Evolutionary conservation across 1,284 basidiomycete species (phyloP), one percentile per base, ranked within the genome.

Genomic region (Ceratobasidium theobromae): DNA sequence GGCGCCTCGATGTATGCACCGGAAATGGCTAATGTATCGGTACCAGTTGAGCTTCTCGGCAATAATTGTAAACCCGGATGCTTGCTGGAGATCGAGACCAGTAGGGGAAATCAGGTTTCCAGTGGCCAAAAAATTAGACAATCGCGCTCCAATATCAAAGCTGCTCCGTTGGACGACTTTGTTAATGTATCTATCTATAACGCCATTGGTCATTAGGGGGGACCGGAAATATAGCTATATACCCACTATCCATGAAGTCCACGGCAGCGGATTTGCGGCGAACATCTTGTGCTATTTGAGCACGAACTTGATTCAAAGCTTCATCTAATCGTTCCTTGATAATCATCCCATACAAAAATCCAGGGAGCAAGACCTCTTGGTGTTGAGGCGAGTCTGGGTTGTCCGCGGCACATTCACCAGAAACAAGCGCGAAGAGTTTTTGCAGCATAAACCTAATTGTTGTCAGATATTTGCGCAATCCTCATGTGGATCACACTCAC

Each of bases 31-130:
- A 75, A 99, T 94, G 78, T 98, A 99, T 52, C 97, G 93, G 74
- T 92, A 91, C 86, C 96, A 99, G 77, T 99, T 99, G 70, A 99
- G 84, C 79, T 99, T 99, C 79, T 99, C 97, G 1, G 96, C 97
- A 49, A 99, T 91, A 72, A 99, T 96, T 3, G 97, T 98, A 79
- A 97, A 99, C 51, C 97, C 97, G 16, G 93, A 91, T 0, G 94
- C 90, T 78, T 99, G 97, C 76, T 99, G 96, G 18, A 99, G 80
- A 78, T 99, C 97, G 64, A 99, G 87, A 69, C 97, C 97, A 0
- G 93, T 90, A 0, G 93, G 94, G 5, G 97, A 98, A 52, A 95
- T 84, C 27, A 99, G 81, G 76, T 99, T 99, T 53, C 97, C 97
- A 1, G 97, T 99, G 11, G 97, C 97, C 32, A 99, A 85, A 82